phyloP scores from a whole-genome alignment of 441 rosid species.

The Gossypium davidsonii region DNA sequence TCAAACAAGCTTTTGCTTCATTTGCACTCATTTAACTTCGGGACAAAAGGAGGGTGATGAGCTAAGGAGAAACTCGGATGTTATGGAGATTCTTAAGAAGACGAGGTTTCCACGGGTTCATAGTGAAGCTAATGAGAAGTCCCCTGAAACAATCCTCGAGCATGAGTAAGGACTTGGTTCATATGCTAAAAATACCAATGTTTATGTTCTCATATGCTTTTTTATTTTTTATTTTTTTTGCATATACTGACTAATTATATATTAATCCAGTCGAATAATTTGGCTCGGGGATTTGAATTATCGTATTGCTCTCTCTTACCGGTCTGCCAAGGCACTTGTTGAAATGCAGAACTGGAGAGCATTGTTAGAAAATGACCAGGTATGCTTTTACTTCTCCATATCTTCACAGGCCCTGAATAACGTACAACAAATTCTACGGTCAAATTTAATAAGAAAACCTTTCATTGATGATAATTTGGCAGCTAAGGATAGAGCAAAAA shows the following conservation, averaged over 20 bases:
- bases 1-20: slow-evolving; percentile 93
- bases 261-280: slow-evolving; percentile 64
- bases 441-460: background rate
- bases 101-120: slow-evolving; percentile 78
- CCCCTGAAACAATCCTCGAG: slow-evolving; percentile 83
- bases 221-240: background rate
- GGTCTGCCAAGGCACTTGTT: slow-evolving; percentile 95
- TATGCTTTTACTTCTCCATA: slow-evolving; percentile 18
- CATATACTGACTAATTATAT: slow-evolving; percentile 10
- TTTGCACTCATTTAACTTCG: slow-evolving; percentile 88
- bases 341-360: slow-evolving; percentile 99
- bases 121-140: slow-evolving; percentile 56
- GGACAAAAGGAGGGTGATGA: slow-evolving; percentile 98
- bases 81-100: slow-evolving; percentile 89
- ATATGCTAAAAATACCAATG: background rate
- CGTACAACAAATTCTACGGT: background rate
- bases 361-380: slow-evolving; percentile 90
- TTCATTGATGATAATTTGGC: slow-evolving; percentile 20
- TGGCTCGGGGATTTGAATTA: slow-evolving; percentile 97
- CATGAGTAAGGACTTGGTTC: slow-evolving; percentile 63
- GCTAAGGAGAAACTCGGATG: slow-evolving; percentile 86
- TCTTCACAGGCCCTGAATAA: background rate
- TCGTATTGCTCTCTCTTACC: slow-evolving; percentile 83
- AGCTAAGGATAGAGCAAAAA: slow-evolving; percentile 87
- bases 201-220: background rate